Base-by-base conservation (phyloP, 2,329 filamentous ascomycete genomes). In the Coleophoma eucalyptorum region DNA sequence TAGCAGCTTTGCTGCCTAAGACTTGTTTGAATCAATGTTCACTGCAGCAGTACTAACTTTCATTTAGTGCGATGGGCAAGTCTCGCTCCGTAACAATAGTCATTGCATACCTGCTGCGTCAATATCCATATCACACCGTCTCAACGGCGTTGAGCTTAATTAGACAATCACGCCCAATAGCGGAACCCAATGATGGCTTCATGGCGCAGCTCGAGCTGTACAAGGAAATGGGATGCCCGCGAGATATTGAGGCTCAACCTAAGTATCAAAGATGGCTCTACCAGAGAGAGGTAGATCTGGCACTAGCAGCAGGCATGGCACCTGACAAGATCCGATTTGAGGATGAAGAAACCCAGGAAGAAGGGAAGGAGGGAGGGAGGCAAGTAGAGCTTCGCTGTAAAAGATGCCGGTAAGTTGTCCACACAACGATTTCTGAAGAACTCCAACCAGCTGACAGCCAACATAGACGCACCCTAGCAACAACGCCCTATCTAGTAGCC, bases 111-210 rank as follows among this genome's bases (percentile, higher is more conserved):
- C 76, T 97, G 46, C 86, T 97, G 56, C 84, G 81, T 69, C 80
- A 79, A 59, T 77, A 83, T 58, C 79, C 81, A 5, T 67, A 75
- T 34, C 76, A 62, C 33, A 65, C 61, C 18, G 62, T 62, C 19
- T 35, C 45, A 10, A 87, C 19, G 43, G 91, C 92, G 2, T 73
- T 97, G 46, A 74, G 77, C 21, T 78, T 86, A 58, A 75, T 97
- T 46, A 83, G 84, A 48, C 72, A 86, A 64, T 80, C 79, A 41
- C 83, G 93, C 37, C 82, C 87, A 15, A 80, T 94, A 49, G 92
- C 87, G 54, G 90, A 96, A 64, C 94, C 94, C 3, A 99, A 99
- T 66, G 74, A 83, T 32, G 93, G 92, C 26, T 99, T 99, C 76
- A 91, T 93, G 84, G 75, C 83, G 46, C 94, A 99, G 69, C 78